A percentile compares a stretch with the other conserved stretches of the same genome.
These are phyloP conservation scores for Populus simonii DNA, from an alignment of 345 rosid genomes.

Conservation along the genomic window DNA sequence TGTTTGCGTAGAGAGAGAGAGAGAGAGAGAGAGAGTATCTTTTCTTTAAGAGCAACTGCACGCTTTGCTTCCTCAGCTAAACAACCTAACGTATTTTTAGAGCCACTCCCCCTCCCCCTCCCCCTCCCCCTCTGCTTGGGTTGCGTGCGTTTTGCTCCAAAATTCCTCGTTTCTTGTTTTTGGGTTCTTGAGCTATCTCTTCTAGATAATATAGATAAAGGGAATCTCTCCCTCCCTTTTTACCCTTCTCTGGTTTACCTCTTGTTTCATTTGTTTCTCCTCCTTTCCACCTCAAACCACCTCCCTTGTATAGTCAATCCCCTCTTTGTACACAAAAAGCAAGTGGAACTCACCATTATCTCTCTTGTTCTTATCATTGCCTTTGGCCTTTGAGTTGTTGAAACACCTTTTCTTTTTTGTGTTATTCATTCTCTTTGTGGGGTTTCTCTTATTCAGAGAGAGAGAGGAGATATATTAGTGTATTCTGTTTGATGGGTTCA, in stretches of 20 bases:
- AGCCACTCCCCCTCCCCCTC: neutral
- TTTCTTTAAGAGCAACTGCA: slow-evolving; percentile 17
- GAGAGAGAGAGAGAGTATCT: slow-evolving; percentile 5
- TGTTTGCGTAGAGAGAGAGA: slow-evolving; percentile 1
- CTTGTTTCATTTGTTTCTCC: slow-evolving; percentile 4
- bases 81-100: slow-evolving; percentile 41
- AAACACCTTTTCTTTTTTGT: neutral
- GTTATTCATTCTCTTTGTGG: slow-evolving; percentile 1
- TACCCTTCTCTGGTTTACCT: neutral
- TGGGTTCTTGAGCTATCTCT: slow-evolving; percentile 13
- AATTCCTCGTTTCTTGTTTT: slow-evolving; percentile 28
- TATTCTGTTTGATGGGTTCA: slow-evolving; percentile 1
- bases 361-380: slow-evolving; percentile 11
- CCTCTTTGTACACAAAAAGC: slow-evolving; percentile 1
- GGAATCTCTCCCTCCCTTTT: slow-evolving; percentile 29
- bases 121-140: neutral
- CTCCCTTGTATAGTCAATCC: neutral
- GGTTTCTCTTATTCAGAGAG: slow-evolving; percentile 9
- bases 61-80: slow-evolving; percentile 55
- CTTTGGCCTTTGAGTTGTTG: slow-evolving; percentile 15
- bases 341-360: slow-evolving; percentile 25
- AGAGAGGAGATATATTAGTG: slow-evolving; percentile 3
- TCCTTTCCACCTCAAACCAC: neutral
- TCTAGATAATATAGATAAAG: neutral
- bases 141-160: slow-evolving; percentile 55